Percentiles rank a stretch among this genome's conserved stretches.
Conservation (phyloP, 257 asterid genomes). For the Solanum chmielewskii region DNA sequence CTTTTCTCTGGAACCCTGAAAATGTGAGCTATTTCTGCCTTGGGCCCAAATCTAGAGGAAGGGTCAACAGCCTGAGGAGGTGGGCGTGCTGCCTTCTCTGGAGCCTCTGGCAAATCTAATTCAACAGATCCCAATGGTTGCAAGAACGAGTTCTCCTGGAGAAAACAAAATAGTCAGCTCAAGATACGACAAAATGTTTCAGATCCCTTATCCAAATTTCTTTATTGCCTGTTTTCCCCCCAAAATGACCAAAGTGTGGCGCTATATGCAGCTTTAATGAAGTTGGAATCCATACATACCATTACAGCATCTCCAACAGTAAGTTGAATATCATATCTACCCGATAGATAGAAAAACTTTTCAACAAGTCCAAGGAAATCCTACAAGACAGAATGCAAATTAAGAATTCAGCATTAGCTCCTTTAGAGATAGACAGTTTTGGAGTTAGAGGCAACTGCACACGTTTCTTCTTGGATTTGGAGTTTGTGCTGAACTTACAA, state of each 20-base stretch:
- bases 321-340: conserved; percentile 74
- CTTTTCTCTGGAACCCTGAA: conserved; percentile 84
- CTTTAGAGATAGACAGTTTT: background rate
- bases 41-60: conserved; percentile 74
- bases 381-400: conserved; percentile 37
- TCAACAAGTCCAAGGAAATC: conserved; percentile 97
- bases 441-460: background rate
- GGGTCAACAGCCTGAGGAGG: conserved; percentile 72
- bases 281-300: conserved; percentile 34
- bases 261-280: background rate
- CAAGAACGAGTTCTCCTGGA: conserved; percentile 92
- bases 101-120: conserved; percentile 82
- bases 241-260: background rate
- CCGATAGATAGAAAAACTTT: conserved; percentile 79
- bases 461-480: background rate
- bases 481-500: background rate
- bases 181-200: background rate
- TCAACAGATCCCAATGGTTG: conserved; percentile 64
- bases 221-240: background rate
- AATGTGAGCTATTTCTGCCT: conserved; percentile 81
- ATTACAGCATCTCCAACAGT: conserved; percentile 83
- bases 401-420: background rate
- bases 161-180: background rate
- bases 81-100: conserved; percentile 87
- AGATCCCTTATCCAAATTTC: background rate